Evolutionary conservation across 257 asterid species (phyloP).

Genomic region (Galeopsis tetrahit): DNA sequence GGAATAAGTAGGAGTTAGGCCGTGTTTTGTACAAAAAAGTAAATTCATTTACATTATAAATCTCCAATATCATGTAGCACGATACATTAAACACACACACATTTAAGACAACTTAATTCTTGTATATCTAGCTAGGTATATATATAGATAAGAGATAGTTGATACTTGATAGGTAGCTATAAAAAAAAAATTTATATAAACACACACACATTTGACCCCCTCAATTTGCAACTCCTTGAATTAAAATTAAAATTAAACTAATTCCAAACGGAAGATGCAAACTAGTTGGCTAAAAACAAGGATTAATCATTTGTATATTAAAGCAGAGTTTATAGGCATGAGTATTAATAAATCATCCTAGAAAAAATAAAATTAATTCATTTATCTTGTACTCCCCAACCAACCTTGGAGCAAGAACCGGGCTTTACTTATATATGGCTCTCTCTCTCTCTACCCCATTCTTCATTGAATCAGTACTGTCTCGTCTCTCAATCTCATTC

Average conservation of each 20-base stretch:
- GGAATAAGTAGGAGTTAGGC: too few relatives aligned
- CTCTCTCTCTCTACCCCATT: background rate
- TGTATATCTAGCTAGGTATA: background rate
- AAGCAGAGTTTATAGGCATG: background rate
- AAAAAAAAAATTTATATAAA: background rate
- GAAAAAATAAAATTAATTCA: background rate
- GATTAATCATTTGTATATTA: background rate
- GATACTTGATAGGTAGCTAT: background rate
- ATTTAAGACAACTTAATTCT: background rate
- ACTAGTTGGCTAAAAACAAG: conserved; percentile 27
- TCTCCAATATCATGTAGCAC: too few relatives aligned
- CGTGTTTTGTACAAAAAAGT: too few relatives aligned
- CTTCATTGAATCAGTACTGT: background rate
- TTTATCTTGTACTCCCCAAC: conserved; percentile 10
- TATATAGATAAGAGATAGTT: background rate
- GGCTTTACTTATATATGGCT: background rate
- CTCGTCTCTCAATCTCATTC: background rate
- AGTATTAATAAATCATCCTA: background rate
- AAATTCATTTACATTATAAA: too few relatives aligned
- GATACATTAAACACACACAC: too few relatives aligned
- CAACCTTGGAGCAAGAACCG: conserved; percentile 37
- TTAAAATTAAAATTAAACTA: background rate
- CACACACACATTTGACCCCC: background rate
- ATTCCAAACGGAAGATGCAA: conserved; percentile 19
- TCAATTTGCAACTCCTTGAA: background rate